phyloP scores from a whole-genome alignment of 192 early-diverging fungal species.

The Gaertneriomyces sp. region DNA sequence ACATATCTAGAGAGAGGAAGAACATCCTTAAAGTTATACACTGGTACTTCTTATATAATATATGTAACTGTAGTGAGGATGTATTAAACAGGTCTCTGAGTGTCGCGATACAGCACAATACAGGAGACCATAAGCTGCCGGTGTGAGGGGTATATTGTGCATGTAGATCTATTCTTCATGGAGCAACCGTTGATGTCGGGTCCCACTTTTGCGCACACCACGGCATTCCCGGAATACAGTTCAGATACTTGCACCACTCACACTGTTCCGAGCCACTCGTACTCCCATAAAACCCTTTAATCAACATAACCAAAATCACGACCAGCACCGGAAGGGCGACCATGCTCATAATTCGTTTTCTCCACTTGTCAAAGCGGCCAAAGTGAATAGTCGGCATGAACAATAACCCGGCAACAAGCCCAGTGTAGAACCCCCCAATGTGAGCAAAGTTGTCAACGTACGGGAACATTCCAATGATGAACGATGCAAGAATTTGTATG shows the following conservation, averaged over 20 bases:
- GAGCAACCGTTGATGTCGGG: not conserved
- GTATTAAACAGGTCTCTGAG: too few relatives aligned
- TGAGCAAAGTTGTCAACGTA: conserved; percentile 85
- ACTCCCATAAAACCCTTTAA: conserved; percentile 34
- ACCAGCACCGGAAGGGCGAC: conserved; percentile 34
- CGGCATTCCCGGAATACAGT: conserved; percentile 53
- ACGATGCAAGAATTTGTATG: conserved; percentile 58
- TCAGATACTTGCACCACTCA: conserved; percentile 49
- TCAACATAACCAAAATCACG: conserved; percentile 30
- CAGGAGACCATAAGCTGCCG: too few relatives aligned
- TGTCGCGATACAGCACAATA: too few relatives aligned
- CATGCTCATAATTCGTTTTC: conserved; percentile 36
- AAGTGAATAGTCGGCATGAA: conserved; percentile 69
- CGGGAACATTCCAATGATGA: conserved; percentile 72
- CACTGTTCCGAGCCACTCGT: conserved; percentile 17
- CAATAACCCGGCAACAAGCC: conserved; percentile 61
- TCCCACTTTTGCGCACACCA: conserved; percentile 42
- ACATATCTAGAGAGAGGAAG: too few relatives aligned
- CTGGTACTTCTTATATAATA: too few relatives aligned
- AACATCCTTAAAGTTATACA: too few relatives aligned
- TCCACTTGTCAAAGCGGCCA: conserved; percentile 41
- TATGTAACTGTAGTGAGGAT: too few relatives aligned
- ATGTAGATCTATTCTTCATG: too few relatives aligned
- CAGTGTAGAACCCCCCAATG: conserved; percentile 71
- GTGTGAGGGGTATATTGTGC: too few relatives aligned